A percentile compares a stretch with the other conserved stretches of the same genome.
phyloP scores from a whole-genome alignment of 306 rosid species.

The Pueraria montana region DNA sequence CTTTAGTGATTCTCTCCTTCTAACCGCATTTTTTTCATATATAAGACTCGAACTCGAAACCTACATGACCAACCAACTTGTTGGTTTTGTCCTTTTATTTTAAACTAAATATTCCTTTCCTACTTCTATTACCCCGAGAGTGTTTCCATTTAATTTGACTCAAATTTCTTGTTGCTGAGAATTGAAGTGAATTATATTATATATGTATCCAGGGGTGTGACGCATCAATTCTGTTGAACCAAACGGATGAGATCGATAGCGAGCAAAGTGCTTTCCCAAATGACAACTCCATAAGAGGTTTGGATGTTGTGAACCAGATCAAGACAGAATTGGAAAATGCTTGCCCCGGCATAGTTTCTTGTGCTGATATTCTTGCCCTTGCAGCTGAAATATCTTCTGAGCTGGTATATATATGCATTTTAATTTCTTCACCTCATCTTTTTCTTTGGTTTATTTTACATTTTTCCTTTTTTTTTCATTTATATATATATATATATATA shows the following conservation, averaged over 20 bases:
- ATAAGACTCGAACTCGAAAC: no score
- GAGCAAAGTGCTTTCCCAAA: constrained; percentile 59
- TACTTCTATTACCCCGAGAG: no score
- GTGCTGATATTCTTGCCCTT: constrained; percentile 70
- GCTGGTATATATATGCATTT: constrained; percentile 43
- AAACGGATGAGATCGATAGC: constrained; percentile 54
- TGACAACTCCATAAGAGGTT: constrained; percentile 63
- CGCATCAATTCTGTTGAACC: constrained; percentile 64
- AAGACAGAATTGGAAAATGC: constrained; percentile 58
- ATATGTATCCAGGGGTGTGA: constrained; percentile 63
- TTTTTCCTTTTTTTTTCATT: no score
- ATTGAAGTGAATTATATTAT: not conserved
- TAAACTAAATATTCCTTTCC: no score
- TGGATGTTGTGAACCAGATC: constrained; percentile 63
- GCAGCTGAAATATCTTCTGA: constrained; percentile 56
- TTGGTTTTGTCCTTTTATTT: no score
- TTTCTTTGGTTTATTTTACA: no score
- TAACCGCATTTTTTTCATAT: no score
- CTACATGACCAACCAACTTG: no score
- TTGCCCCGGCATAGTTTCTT: constrained; percentile 66
- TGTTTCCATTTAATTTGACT: no score
- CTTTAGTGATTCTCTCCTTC: no score
- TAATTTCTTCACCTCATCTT: no score
- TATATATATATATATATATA: no score
- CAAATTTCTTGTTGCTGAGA: not conserved